A percentile compares a stretch with the other conserved stretches of the same genome.
phyloP scores from a whole-genome alignment of 768 basidiomycete genomes.

The Lentinula sp. region DNA sequence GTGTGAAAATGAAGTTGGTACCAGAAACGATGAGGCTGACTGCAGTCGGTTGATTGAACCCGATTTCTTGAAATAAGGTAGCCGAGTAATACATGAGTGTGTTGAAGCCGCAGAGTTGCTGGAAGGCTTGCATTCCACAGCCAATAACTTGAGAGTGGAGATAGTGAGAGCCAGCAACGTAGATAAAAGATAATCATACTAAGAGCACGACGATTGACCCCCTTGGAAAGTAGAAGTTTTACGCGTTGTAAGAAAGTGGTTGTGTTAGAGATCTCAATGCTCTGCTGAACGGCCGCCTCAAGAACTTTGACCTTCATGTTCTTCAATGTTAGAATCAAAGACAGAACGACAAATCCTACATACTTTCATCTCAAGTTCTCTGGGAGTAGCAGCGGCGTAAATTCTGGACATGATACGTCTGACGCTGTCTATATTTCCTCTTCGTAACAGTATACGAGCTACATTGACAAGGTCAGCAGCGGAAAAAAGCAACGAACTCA shows the following conservation, averaged over 20 bases:
- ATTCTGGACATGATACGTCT: slow-evolving; percentile 54
- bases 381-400: slow-evolving; percentile 58
- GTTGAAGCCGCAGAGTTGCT: slow-evolving; percentile 83
- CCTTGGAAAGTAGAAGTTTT: slow-evolving; percentile 46
- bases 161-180: neutral
- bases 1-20: slow-evolving; percentile 74
- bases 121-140: slow-evolving; percentile 78
- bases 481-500: neutral
- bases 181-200: slow-evolving; percentile 36
- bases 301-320: slow-evolving; percentile 47
- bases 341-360: neutral
- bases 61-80: slow-evolving; percentile 74
- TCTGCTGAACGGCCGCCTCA: slow-evolving; percentile 51
- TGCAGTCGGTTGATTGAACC: slow-evolving; percentile 77
- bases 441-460: slow-evolving; percentile 59
- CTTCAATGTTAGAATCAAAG: neutral
- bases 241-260: slow-evolving; percentile 57
- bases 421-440: slow-evolving; percentile 45
- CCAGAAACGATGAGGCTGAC: slow-evolving; percentile 75
- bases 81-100: slow-evolving; percentile 69
- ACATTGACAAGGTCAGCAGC: neutral
- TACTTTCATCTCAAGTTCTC: slow-evolving; percentile 65
- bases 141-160: slow-evolving; percentile 46
- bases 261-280: slow-evolving; percentile 52
- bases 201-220: slow-evolving; percentile 62